Percentiles rank a stretch among this genome's conserved stretches.
phyloP scores from a whole-genome alignment of 208 protist species.

The Hexamita inflata region DNA sequence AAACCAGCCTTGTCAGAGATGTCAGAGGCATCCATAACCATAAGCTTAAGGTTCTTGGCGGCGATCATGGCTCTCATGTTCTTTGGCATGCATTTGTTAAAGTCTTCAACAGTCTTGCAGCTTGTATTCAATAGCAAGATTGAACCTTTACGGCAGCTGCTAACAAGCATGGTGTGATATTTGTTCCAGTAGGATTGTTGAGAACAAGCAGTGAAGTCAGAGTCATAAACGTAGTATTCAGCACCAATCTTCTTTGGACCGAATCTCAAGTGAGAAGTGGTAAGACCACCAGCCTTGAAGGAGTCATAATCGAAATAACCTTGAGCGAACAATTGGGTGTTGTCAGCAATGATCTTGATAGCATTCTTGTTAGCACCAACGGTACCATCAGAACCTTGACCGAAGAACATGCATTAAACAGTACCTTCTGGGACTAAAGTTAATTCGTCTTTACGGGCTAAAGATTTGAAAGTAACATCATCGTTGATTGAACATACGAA shows the following conservation, averaged over 20 bases:
- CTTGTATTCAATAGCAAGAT: slow-evolving; percentile 53
- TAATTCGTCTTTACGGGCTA: slow-evolving; percentile 38
- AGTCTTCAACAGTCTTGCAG: slow-evolving; percentile 36
- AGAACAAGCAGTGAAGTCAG: slow-evolving; percentile 57
- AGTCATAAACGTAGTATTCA: slow-evolving; percentile 49
- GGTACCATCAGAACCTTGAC: slow-evolving; percentile 57
- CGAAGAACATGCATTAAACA: slow-evolving; percentile 55
- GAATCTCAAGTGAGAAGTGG: slow-evolving; percentile 57
- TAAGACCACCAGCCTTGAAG: slow-evolving; percentile 56
- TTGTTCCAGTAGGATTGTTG: slow-evolving; percentile 47
- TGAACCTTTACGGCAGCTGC: slow-evolving; percentile 35
- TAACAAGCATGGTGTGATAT: slow-evolving; percentile 47
- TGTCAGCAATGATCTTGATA: slow-evolving; percentile 56
- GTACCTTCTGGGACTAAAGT: slow-evolving; percentile 43
- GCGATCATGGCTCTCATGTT: slow-evolving; percentile 46
- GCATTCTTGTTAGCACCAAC: slow-evolving; percentile 59
- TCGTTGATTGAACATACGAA: slow-evolving; percentile 59
- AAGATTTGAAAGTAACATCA: slow-evolving; percentile 53
- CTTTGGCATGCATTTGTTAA: slow-evolving; percentile 45
- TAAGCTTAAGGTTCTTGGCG: slow-evolving; percentile 36
- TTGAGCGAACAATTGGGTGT: slow-evolving; percentile 49
- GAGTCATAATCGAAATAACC: slow-evolving; percentile 59
- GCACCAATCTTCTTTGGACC: slow-evolving; percentile 50
- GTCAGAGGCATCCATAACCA: slow-evolving; percentile 49
- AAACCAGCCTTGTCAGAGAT: slow-evolving; percentile 45